Evolutionary conservation across 345 rosid species (phyloP).

Genomic region (Triadica sebifera): DNA sequence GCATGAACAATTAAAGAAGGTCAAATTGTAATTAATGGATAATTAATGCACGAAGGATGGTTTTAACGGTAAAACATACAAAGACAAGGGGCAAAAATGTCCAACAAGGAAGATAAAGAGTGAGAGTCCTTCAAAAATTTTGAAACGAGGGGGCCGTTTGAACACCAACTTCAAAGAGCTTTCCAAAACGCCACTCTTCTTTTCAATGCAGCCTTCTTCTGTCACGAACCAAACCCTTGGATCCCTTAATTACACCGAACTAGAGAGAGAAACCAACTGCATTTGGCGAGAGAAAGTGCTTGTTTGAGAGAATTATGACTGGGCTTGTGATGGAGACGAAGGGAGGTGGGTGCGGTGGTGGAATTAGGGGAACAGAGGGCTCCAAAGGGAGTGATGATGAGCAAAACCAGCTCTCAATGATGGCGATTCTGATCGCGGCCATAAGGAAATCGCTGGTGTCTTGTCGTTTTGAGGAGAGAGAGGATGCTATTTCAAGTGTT

Average conservation of each 20-base stretch:
- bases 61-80: slow-evolving; percentile 16
- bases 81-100: background rate
- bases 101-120: slow-evolving; percentile 29
- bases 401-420: slow-evolving; percentile 68
- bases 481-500: slow-evolving; percentile 52
- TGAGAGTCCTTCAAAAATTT: slow-evolving; percentile 30
- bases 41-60: slow-evolving; percentile 19
- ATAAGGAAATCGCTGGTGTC: slow-evolving; percentile 82
- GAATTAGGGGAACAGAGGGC: slow-evolving; percentile 28
- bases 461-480: slow-evolving; percentile 66
- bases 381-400: slow-evolving; percentile 46
- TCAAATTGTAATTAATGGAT: background rate
- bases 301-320: slow-evolving; percentile 42
- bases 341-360: slow-evolving; percentile 71
- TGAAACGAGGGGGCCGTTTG: slow-evolving; percentile 79
- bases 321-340: slow-evolving; percentile 84
- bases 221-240: background rate
- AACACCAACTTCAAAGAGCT: slow-evolving; percentile 23
- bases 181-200: slow-evolving; percentile 2
- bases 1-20: background rate
- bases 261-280: background rate
- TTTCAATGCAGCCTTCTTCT: slow-evolving; percentile 36
- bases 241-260: background rate
- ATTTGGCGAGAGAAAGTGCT: background rate
- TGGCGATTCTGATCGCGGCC: slow-evolving; percentile 63